Evolutionary conservation across 2,329 filamentous ascomycete genomes (phyloP).

Genomic region (Aureobasidium leucospermi): DNA sequence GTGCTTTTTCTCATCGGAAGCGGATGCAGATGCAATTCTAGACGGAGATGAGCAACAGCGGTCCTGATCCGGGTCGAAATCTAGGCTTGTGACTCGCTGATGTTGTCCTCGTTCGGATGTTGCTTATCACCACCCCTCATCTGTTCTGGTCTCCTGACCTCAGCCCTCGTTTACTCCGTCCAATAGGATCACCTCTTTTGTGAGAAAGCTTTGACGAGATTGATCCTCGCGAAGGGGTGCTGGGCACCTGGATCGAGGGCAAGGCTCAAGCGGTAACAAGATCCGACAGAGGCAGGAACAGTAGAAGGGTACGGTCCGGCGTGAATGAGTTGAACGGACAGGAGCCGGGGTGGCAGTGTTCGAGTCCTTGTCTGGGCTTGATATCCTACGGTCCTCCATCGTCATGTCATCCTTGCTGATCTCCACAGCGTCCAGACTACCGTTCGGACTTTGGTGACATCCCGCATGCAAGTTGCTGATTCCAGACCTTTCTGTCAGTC

Average conservation of each 20-base stretch:
- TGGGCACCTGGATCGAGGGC: background rate
- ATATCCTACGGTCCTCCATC: background rate
- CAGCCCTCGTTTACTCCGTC: background rate
- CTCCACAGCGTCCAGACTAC: too few species aligned
- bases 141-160: background rate
- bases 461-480: too few species aligned
- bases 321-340: background rate
- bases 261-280: background rate
- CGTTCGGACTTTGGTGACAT: background rate
- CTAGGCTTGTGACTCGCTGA: background rate
- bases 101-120: background rate
- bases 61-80: background rate
- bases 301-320: background rate
- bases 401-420: background rate
- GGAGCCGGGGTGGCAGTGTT: background rate
- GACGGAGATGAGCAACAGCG: background rate
- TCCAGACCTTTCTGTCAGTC: too few species aligned
- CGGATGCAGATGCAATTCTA: background rate
- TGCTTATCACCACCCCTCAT: background rate
- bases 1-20: background rate
- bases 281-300: background rate
- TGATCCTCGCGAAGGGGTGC: background rate
- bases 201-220: background rate
- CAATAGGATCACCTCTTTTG: background rate
- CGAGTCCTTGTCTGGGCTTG: background rate